Evolutionary conservation across 2,329 filamentous ascomycete species (phyloP), one percentile per base, ranked within the genome.

Genomic region (Cordyceps fumosorosea): DNA sequence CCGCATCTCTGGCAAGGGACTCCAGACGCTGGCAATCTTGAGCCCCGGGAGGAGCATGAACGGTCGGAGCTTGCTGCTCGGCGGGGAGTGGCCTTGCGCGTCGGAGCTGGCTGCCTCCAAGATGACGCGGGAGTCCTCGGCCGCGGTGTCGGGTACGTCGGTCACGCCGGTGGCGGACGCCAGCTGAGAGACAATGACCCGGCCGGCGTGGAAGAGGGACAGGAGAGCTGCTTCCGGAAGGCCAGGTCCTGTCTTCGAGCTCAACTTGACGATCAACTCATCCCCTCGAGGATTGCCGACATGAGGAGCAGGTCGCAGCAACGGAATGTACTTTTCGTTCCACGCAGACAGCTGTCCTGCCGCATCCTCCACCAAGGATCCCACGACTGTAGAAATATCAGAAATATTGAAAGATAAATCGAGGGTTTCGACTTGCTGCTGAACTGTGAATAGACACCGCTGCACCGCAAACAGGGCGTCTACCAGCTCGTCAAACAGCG

Each of bases 21-120:
- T 51, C 52, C 44, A 62, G 14, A 56, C 14, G 20, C 59, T 62
- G 22, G 45, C 22, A 32, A 62, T 62, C 44, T 62, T 62, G 59
- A 56, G 59, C 10, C 45, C 22, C 5, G 52, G 44, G 4, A 62
- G 59, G 44, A 61, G 54, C 51, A 61, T 56, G 20, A 51, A 50
- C 22, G 42, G 51, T 16, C 59, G 29, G 10, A 44, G 22, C 20
- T 62, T 62, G 34, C 20, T 62, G 22, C 6, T n/a, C 10, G 45
- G 32, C 5, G 8, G 22, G 12, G 51, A 32, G 32, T 12, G 7
- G 14, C 14, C 42, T 2, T 32, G 44, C 12, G 5, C n/a, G 40
- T n/a, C 47, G 4, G 34, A 37, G 5, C 10, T 26, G 10, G 4
- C 22, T 14, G 26, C 37, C 18, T 24, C 16, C n/a, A 60, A 14